phyloP scores from a whole-genome alignment of 148 eudicot genomes.

The Euryodendron excelsum region DNA sequence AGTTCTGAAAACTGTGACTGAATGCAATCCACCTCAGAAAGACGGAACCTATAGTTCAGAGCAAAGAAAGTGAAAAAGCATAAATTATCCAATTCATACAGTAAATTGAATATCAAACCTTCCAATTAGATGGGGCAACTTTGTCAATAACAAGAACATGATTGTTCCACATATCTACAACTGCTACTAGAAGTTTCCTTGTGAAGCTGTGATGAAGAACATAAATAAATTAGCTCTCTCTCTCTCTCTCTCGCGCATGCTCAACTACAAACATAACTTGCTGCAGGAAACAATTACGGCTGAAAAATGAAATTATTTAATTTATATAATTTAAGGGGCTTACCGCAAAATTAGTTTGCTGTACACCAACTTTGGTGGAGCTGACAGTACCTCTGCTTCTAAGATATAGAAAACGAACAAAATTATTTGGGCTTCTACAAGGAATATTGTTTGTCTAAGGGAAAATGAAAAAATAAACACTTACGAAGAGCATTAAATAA shows the following conservation, averaged over 20 bases:
- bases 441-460: background rate
- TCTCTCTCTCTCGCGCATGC: background rate
- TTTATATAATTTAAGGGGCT: constrained; percentile 18
- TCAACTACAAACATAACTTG: background rate
- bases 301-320: background rate
- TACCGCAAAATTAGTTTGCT: constrained; percentile 82
- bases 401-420: constrained; percentile 30
- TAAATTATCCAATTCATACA: background rate
- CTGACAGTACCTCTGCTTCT: constrained; percentile 82
- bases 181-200: constrained; percentile 70
- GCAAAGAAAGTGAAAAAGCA: background rate
- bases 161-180: constrained; percentile 64
- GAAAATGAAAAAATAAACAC: background rate
- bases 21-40: background rate
- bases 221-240: background rate
- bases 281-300: background rate
- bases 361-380: constrained; percentile 90
- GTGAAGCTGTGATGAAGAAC: constrained; percentile 51
- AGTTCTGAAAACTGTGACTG: background rate
- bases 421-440: background rate
- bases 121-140: constrained; percentile 70
- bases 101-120: constrained; percentile 36
- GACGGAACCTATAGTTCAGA: background rate
- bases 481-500: background rate
- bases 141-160: constrained; percentile 72